Conservation (phyloP, 106 monocot species). For the Chionographis japonica region DNA sequence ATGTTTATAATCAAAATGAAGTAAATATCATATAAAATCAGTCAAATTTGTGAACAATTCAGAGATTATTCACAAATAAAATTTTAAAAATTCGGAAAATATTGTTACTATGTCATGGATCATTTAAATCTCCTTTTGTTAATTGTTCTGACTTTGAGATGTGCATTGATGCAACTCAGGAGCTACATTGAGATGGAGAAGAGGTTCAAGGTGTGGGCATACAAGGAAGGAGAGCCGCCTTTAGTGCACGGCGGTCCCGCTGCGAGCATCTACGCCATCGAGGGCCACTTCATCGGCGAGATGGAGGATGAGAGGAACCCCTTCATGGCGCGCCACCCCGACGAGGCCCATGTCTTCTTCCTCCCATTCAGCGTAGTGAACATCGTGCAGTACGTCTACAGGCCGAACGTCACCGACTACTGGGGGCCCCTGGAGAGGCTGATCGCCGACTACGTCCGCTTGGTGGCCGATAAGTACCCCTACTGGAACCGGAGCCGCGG, state of each 20-base stretch:
- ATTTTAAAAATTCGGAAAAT: background rate
- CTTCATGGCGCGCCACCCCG: slow-evolving; percentile 29
- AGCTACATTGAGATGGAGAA: slow-evolving; percentile 64
- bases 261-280: slow-evolving; percentile 36
- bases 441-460: slow-evolving; percentile 36
- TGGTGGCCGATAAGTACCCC: slow-evolving; percentile 28
- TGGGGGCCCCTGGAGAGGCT: slow-evolving; percentile 32
- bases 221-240: slow-evolving; percentile 54
- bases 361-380: slow-evolving; percentile 49
- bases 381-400: slow-evolving; percentile 34
- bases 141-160: background rate
- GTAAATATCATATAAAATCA: too few species aligned
- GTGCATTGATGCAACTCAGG: slow-evolving; percentile 9
- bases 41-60: too few species aligned
- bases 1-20: too few species aligned
- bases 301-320: slow-evolving; percentile 26
- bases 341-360: slow-evolving; percentile 49
- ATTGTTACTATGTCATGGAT: background rate
- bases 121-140: background rate
- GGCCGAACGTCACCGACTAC: slow-evolving; percentile 16
- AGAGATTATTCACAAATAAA: too few species aligned
- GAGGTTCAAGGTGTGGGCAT: slow-evolving; percentile 46
- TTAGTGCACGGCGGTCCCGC: slow-evolving; percentile 32
- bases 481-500: slow-evolving; percentile 70
- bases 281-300: slow-evolving; percentile 51